Base-by-base conservation (phyloP, 2,329 filamentous ascomycete genomes). In the Aspergillus chevalieri region DNA sequence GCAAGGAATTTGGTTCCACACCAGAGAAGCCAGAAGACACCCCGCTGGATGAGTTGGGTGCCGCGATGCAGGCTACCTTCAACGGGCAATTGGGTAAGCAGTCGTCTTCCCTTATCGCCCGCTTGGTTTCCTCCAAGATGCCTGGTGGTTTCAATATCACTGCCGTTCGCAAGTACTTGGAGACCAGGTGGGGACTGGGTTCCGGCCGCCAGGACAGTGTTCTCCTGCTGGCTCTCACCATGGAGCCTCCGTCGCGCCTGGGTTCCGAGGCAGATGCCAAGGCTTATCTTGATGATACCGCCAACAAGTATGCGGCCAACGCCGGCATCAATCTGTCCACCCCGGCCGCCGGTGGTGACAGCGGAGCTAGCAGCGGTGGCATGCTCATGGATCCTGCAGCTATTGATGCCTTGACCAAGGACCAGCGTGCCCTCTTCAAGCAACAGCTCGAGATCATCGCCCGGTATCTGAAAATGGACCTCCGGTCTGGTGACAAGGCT, bases 371-470 rank as follows among this genome's bases (percentile, higher is more conserved):
- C 53, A 82, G 78, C 50, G 81, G 78, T 48, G 92, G 91, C 66
- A 97, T 98, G 93, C 95, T 98, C 89, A 97, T 98, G 91, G 93
- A 98, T 64, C 93, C 93, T 7, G 93, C 92, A 36, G 93, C 93
- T 47, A 86, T 98, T 56, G 93, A 98, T 68, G 93, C 93, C 12
- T 79, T 98, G 47, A 98, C 93, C 64, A 97, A 97, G 71, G 93
- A 97, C 65, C 93, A 98, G 73, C 84, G 87, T 56, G 87, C 89
- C 22, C 79, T 98, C 1, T 97, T 97, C 84, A 97, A 97, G 80
- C 92, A 98, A 68, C 93, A 98, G 69, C 81, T 98, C 22, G 93
- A 98, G 76, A 79, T 96, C 17, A 88, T 95, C 59, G 93, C 93
- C 4, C 83, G 92, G 61, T 98, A 98, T 70, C 81, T 98, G 58